Base-by-base conservation (phyloP, 495 filamentous ascomycete species). In the Glonium stellatum region DNA sequence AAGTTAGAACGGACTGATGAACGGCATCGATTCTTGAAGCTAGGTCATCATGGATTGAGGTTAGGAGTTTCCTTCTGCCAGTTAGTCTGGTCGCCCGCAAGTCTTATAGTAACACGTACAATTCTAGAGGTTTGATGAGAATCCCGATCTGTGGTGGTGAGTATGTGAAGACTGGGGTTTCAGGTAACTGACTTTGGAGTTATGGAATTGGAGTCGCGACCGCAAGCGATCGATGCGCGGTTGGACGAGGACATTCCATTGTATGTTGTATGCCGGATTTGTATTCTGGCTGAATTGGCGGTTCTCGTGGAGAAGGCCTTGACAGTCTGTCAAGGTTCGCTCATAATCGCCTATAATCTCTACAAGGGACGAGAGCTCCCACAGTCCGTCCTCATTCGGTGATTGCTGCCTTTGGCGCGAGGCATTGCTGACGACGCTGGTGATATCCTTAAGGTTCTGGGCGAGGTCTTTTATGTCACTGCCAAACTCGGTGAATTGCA, bases 321-420 rank as follows among this genome's bases (percentile, higher is more conserved):
- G 23, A 35, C 66, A 70, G 46, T 70, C 68, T 11, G n/a, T 18
- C 9, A 70, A 50, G 5, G 68, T 70, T 35, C 31, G 37, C 3
- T 62, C 13, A 47, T 63, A 70, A 47, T 70, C 60, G 3, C 68
- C 68, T 47, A 67, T 60, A 15, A 69, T 66, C 57, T 68, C 63
- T 42, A 31, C 15, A n/a, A 70, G 22, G 21, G 57, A 62, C 4
- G 59, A 35, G 9, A 62, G 19, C 37, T 65, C 57, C 58, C 58
- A 70, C 11, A 12, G 48, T 23, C 21, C 13, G 25, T n/a, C 2
- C 2, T 3, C 2, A 9, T 47, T 47, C 23, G 50, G 22, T 3
- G 46, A 25, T 8, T 55, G 10, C 41, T 36, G 52, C 46, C 22
- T 11, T 37, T 31, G 19, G 0, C 3, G 9, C 9, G 15, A 23